phyloP scores from a whole-genome alignment of 2,329 filamentous ascomycete species.

The Pseudofabraea citricarpa region DNA sequence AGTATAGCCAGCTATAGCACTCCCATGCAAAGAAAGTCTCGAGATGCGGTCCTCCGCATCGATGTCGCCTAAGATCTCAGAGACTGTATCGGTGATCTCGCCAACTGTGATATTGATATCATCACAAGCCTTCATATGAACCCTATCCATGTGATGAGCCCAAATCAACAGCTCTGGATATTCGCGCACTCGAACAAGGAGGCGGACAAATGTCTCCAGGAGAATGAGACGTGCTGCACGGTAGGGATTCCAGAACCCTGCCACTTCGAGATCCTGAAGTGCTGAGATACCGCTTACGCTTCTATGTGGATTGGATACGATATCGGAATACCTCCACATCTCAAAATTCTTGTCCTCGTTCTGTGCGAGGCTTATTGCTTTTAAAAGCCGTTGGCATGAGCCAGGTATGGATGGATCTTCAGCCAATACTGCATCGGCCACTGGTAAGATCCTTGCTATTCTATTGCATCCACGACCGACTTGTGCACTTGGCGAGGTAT shows the following conservation, averaged over 20 bases:
- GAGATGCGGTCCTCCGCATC: background rate
- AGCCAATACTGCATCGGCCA: background rate
- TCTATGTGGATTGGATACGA: background rate
- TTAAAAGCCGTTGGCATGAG: background rate
- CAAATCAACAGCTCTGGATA: background rate
- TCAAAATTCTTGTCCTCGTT: background rate
- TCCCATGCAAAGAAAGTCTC: background rate
- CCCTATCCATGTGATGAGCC: background rate
- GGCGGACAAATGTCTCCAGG: background rate
- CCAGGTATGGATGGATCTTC: background rate
- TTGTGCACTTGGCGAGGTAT: background rate
- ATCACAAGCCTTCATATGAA: background rate
- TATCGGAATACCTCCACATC: background rate
- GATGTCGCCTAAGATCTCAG: background rate
- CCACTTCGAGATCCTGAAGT: background rate
- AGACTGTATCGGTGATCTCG: background rate
- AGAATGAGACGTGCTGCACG: background rate
- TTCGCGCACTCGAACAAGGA: background rate
- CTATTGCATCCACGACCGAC: background rate
- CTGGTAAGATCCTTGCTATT: conserved; percentile 2
- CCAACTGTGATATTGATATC: background rate
- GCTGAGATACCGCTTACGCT: background rate
- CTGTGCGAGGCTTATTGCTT: background rate
- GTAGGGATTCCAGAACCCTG: background rate
- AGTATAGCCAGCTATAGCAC: background rate